Percentiles rank a stretch among this genome's conserved stretches.
Conservation (phyloP, 495 filamentous ascomycete species). For the Aspergillus steynii region DNA sequence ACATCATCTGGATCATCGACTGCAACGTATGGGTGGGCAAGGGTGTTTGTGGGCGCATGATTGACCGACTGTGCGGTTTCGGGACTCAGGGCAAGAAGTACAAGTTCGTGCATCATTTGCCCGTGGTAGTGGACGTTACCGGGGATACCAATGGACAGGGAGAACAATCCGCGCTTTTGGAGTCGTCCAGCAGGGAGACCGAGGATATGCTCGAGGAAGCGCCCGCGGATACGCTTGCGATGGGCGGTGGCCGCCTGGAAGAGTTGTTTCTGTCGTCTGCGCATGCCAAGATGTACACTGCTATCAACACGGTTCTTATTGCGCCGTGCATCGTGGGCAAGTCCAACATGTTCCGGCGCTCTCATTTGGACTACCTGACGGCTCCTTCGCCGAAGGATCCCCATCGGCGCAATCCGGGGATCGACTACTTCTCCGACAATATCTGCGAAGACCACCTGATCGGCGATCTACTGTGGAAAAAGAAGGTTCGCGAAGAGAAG, state of each 20-base stretch:
- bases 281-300: conserved; percentile 97
- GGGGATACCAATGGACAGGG: conserved; percentile 29
- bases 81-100: conserved; percentile 55
- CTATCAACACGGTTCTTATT: conserved; percentile 89
- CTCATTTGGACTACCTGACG: conserved; percentile 84
- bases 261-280: conserved; percentile 92
- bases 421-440: conserved; percentile 91
- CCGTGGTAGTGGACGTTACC: conserved; percentile 77
- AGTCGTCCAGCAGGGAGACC: conserved; percentile 4
- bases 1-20: conserved; percentile 93
- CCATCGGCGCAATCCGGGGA: conserved; percentile 55
- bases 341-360: conserved; percentile 95
- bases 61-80: conserved; percentile 78
- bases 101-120: conserved; percentile 96
- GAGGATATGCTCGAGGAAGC: not conserved
- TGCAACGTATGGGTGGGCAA: conserved; percentile 93
- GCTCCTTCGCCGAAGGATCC: conserved; percentile 36
- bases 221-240: conserved; percentile 31
- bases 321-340: conserved; percentile 96
- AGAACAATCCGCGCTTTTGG: conserved; percentile 47
- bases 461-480: conserved; percentile 84
- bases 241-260: conserved; percentile 81
- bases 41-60: conserved; percentile 79
- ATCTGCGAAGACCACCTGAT: conserved; percentile 99
- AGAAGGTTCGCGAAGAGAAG: conserved; percentile 45